Evolutionary conservation across 2,329 filamentous ascomycete species (phyloP), one percentile per base, ranked within the genome.

Genomic region (Lasiodiplodia sp.): DNA sequence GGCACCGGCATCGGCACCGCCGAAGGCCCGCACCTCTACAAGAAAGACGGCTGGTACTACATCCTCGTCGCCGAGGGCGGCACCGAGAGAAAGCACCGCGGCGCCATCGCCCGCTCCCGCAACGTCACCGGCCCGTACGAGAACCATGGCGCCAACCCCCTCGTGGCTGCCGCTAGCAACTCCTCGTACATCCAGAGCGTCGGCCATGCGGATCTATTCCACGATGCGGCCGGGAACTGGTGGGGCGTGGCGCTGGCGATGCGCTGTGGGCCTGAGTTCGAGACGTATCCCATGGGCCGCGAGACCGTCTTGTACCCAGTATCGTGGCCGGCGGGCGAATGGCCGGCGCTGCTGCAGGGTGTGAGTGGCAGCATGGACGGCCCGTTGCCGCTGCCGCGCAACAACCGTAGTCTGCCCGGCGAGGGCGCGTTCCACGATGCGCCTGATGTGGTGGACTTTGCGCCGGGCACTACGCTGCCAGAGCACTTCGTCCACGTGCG

Each of bases 401-500:
- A 16, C 10, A 31, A 16, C 12, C 72, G 74, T 0, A 72, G 79
- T 2, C 68, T 83, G 1, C 78, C 78, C 4, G 83, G 83, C 3
- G 65, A 76, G 53, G 80, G 85, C 31, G 81, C 83, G 4, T 82
- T 78, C 70, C 81, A 81, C 66, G 73, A 76, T 10, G 79, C 79
- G 10, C 78, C 79, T 1, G 86, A 88, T 71, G 70, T 74, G 10
- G 76, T 86, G 55, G 79, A 82, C 28, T 88, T 89, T 72, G 70
- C 76, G 10, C 78, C 81, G 0, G 79, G 79, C 0, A 79, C 79
- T 0, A 71, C 73, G 0, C 74, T 89, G 0, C 87, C 87, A 2
- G 78, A 79, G 0, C 85, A 89, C 72, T 86, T 90, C 70, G 82
- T 86, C 1, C 81, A 87, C 79, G 88, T 87, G 80, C 81, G 88